Conservation (phyloP, 148 eudicot species). For the Arctostaphylos glauca region DNA sequence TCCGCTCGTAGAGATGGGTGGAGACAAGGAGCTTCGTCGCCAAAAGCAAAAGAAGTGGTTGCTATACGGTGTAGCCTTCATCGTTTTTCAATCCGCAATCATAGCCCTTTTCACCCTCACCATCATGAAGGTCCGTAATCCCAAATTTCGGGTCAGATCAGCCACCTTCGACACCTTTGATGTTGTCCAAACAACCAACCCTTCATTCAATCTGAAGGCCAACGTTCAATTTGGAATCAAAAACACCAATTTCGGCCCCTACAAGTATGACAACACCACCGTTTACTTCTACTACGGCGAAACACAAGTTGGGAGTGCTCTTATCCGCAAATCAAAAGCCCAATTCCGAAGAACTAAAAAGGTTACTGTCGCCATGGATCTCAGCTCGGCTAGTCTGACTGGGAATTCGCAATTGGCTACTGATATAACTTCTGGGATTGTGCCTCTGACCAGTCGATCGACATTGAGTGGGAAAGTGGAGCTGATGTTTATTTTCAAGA, state of each 20-base stretch:
- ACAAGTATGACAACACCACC: slow-evolving; percentile 6
- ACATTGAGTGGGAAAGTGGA: neutral
- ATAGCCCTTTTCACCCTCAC: slow-evolving; percentile 15
- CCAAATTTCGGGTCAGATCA: slow-evolving; percentile 15
- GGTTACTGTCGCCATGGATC: neutral
- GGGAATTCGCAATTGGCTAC: neutral
- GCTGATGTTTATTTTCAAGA: neutral
- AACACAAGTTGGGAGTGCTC: neutral
- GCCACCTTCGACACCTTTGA: neutral
- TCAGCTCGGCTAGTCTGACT: neutral
- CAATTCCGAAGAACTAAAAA: slow-evolving; percentile 8
- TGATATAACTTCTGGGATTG: neutral
- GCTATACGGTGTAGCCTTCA: neutral
- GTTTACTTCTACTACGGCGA: slow-evolving; percentile 10
- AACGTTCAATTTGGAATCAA: slow-evolving; percentile 14
- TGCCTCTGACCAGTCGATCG: neutral
- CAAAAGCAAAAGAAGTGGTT: slow-evolving; percentile 19
- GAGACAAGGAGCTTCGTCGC: slow-evolving; percentile 15
- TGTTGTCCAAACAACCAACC: neutral
- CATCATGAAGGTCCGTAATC: slow-evolving; percentile 16
- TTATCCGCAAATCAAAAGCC: neutral
- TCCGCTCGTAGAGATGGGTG: neutral
- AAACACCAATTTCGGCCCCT: slow-evolving; percentile 18
- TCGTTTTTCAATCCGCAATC: slow-evolving; percentile 9
- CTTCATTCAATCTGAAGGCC: neutral